phyloP scores from a whole-genome alignment of 2,329 filamentous ascomycete genomes.

The Ascochyta lentis region DNA sequence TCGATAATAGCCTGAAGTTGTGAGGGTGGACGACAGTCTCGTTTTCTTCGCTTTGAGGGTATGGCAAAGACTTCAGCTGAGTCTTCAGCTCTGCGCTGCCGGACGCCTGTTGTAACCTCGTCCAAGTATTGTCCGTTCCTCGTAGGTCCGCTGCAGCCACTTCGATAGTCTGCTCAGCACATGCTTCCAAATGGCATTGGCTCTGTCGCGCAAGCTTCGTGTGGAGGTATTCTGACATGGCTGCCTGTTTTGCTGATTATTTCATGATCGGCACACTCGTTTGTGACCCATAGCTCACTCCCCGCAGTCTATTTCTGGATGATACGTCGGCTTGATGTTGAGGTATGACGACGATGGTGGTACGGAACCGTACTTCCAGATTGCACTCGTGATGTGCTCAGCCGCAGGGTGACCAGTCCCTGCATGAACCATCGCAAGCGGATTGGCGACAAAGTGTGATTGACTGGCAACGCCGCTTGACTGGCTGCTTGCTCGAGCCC shows the following conservation, averaged over 20 bases:
- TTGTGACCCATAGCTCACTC: background rate
- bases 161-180: background rate
- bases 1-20: background rate
- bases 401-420: conserved; percentile 1
- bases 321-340: background rate
- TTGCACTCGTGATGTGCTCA: background rate
- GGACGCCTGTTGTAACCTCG: background rate
- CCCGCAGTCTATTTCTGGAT: background rate
- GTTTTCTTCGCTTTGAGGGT: background rate
- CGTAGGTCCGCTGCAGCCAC: background rate
- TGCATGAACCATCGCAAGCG: background rate
- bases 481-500: no score
- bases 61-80: background rate
- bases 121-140: background rate
- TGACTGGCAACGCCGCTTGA: background rate
- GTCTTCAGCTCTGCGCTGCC: background rate
- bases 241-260: no score
- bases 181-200: no score
- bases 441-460: background rate
- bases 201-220: background rate
- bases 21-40: background rate
- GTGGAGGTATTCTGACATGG: background rate
- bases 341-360: background rate
- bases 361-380: background rate
- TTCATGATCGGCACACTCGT: background rate